These are phyloP conservation scores for Pyronema domesticum DNA, from an alignment of 495 filamentous ascomycete species.

Conservation along the genomic window DNA sequence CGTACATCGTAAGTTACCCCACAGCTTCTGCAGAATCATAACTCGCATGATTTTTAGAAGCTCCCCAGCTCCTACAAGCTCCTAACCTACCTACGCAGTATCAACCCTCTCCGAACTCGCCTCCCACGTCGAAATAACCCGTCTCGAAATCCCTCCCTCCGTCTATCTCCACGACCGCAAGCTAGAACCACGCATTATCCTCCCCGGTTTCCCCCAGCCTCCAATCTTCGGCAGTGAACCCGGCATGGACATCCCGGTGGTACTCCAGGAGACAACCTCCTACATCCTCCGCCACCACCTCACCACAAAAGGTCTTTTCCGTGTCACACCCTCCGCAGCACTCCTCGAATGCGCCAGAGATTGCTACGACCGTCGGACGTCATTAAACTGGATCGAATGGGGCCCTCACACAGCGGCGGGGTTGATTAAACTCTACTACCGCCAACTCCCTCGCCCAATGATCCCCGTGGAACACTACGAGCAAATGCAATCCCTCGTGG, in stretches of 20 bases:
- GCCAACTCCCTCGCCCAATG: conserved; percentile 34
- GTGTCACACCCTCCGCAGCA: conserved; percentile 32
- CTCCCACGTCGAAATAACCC: conserved; percentile 32
- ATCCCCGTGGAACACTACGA: conserved; percentile 31
- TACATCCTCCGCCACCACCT: conserved; percentile 34
- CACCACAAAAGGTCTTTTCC: conserved; percentile 34
- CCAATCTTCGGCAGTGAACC: conserved; percentile 16
- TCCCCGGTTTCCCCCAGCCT: conserved; percentile 32
- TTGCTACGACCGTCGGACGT: conserved; percentile 37
- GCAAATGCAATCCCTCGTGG: conserved; percentile 3
- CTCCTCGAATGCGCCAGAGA: conserved; percentile 33
- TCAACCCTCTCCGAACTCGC: conserved; percentile 33
- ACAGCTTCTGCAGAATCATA: neutral
- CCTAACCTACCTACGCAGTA: conserved; percentile 21
- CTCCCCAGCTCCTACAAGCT: neutral
- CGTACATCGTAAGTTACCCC: conserved; percentile 30
- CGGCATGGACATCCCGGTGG: conserved; percentile 28
- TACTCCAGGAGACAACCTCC: conserved; percentile 34
- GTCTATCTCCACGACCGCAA: conserved; percentile 37
- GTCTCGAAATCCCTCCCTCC: conserved; percentile 34
- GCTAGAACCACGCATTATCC: conserved; percentile 30
- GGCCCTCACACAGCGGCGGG: conserved; percentile 33
- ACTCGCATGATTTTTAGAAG: neutral
- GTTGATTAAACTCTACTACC: conserved; percentile 39
- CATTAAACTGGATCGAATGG: conserved; percentile 33